phyloP scores from a whole-genome alignment of 2,329 filamentous ascomycete species.

The Colletotrichum gigasporum region DNA sequence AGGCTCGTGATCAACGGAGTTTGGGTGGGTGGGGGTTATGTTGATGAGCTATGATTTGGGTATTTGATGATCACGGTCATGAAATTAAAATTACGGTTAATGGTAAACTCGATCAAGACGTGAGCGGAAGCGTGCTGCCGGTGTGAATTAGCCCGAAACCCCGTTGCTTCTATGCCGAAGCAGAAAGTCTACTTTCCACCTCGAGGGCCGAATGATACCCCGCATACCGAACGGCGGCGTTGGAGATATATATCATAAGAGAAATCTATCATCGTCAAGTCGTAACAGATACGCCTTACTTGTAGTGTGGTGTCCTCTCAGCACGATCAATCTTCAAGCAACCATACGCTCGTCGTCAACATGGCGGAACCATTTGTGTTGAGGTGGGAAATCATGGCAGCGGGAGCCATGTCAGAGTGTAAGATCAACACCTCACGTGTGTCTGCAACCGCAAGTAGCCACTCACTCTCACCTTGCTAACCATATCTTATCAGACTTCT shows the following conservation, averaged over 20 bases:
- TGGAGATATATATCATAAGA: no score
- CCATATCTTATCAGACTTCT: constrained; percentile 61
- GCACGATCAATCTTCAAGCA: neutral
- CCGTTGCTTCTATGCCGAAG: no score
- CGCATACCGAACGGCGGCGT: no score
- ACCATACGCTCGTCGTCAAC: constrained; percentile 19
- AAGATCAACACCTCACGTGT: constrained; percentile 35
- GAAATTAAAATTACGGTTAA: no score
- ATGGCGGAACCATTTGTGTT: constrained; percentile 59
- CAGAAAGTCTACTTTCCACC: neutral
- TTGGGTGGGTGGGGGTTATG: neutral
- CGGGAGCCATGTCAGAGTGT: constrained; percentile 67
- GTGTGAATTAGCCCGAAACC: neutral
- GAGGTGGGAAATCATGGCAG: constrained; percentile 69
- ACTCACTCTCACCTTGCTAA: neutral
- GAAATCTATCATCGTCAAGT: no score
- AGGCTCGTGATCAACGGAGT: neutral
- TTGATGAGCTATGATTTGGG: neutral
- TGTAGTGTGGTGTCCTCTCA: no score
- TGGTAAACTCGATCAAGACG: no score
- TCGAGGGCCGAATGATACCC: no score
- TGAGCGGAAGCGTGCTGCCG: no score
- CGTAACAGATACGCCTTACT: no score
- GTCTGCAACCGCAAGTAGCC: neutral
- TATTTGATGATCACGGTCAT: neutral